Base-by-base conservation (phyloP, 2,329 filamentous ascomycete genomes). In the Parafenestella ontariensis region DNA sequence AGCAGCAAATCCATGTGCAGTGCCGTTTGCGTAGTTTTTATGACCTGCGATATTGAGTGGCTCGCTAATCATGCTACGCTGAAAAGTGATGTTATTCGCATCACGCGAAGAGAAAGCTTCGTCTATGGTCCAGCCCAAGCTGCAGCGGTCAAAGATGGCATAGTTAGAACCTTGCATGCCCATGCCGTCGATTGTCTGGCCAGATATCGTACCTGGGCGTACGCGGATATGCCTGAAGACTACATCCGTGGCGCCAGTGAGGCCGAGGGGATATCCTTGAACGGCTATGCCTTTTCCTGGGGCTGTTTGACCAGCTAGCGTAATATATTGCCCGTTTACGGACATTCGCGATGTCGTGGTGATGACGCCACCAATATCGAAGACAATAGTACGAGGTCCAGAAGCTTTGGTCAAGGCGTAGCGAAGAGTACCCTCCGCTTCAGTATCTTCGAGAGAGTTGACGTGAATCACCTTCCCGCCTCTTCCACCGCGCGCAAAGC, bases 401-500 rank as follows among this genome's bases (percentile, higher is more conserved):
- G 40, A 58, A 3, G 49, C 60, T 50, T 54, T 46, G 11, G 71
- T 72, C 21, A 77, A 63, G 0, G 75, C 75, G 11, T 77, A 69
- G 17, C 75, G 67, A 4, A 77, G 64, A 0, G 74, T 77, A 5
- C 75, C 75, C 6, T 61, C 51, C 1, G 68, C 69, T 10, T 52
- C 51, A 13, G 44, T 69, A 21, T 74, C 75, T 39, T 71, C 67
- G 2, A 77, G 68, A 24, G 71, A 75, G 1, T 73, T 77, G 10
- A 77, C 74, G 17, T 77, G 73, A 57, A 77, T 61, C 1, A 77
- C 71, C 21, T 70, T 64, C 1, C 75, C 75, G 15, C 72, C 68
- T 24, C 75, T 69, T 23, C 75, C 75, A 37, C 75, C 75, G 31
- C 73, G 70, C 0, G 73, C 70, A 60, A 58, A 68, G 31, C 74